phyloP scores from a whole-genome alignment of 2,329 filamentous ascomycete species.

The Amauroascus verrucosus region DNA sequence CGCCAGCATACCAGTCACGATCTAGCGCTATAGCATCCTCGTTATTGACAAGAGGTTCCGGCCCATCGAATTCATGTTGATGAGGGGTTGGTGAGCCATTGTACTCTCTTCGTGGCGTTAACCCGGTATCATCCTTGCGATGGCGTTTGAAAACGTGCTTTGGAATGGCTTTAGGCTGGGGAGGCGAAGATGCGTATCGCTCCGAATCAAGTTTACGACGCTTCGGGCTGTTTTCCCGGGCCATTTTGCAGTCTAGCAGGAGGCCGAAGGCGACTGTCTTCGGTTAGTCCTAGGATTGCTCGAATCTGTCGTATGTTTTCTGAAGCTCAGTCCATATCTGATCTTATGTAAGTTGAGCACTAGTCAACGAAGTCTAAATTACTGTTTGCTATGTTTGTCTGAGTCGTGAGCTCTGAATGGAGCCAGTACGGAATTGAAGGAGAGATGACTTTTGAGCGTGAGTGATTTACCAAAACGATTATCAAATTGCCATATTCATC shows the following conservation, averaged over 20 bases:
- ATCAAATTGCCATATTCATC: neutral
- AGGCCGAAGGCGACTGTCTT: neutral
- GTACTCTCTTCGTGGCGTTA: conserved; percentile 24
- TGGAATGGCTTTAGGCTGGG: conserved; percentile 32
- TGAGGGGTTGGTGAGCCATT: conserved; percentile 29
- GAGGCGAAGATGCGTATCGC: conserved; percentile 46
- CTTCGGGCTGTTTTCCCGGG: conserved; percentile 47
- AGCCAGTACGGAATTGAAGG: neutral
- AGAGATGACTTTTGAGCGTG: neutral
- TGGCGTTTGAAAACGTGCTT: conserved; percentile 15
- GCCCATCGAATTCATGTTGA: conserved; percentile 51
- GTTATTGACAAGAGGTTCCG: conserved; percentile 51
- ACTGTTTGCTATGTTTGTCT: too few species aligned
- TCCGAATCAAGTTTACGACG: conserved; percentile 57
- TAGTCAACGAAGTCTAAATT: neutral
- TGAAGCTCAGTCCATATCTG: too few species aligned
- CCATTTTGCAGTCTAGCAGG: conserved; percentile 23
- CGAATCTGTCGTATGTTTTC: too few species aligned
- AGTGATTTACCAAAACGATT: too few species aligned
- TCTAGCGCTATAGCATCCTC: conserved; percentile 68
- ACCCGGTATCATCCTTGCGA: conserved; percentile 10
- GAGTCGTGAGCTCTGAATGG: too few species aligned
- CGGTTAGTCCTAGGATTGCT: too few species aligned
- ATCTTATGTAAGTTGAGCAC: neutral
- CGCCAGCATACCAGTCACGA: conserved; percentile 84